Evolutionary conservation across 23 red algal species (phyloP).

Genomic region (Pyropia haitanensis): DNA sequence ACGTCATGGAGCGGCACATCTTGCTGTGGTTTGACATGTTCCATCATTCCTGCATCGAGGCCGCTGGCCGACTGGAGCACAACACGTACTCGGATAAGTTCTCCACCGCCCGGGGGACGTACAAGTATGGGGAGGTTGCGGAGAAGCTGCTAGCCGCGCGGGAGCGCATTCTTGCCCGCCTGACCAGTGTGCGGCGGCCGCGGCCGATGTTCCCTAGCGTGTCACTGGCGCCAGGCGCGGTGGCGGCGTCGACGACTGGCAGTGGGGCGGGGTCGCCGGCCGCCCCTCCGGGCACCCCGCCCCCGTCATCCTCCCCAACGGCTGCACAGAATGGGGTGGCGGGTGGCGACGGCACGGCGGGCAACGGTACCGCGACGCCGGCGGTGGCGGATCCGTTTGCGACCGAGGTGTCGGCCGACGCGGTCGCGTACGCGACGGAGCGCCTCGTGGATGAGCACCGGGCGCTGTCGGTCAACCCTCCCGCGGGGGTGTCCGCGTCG

Average conservation of each 20-base stretch:
- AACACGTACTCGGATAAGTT: constrained; percentile 44
- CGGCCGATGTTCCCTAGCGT: no score
- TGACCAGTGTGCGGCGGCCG: constrained; percentile 9
- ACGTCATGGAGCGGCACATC: constrained; percentile 50
- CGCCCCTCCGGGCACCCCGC: no score
- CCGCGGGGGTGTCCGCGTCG: constrained; percentile 47
- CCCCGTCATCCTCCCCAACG: no score
- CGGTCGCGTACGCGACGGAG: constrained; percentile 37
- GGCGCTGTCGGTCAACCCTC: constrained; percentile 17
- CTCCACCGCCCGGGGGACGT: constrained; percentile 22
- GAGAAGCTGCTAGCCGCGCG: constrained; percentile 12
- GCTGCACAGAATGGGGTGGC: no score
- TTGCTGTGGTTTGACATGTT: constrained; percentile 65
- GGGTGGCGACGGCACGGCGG: no score
- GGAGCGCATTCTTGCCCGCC: constrained; percentile 33
- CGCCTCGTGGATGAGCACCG: constrained; percentile 54
- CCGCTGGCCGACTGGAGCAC: constrained; percentile 16
- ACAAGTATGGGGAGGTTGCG: constrained; percentile 17
- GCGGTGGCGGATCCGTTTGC: no score
- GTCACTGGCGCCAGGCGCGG: no score
- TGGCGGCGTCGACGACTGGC: no score
- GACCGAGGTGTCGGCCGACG: no score
- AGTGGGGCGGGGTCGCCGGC: no score
- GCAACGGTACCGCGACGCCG: no score
- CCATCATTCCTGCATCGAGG: constrained; percentile 31